Evolutionary conservation across 345 rosid genomes (phyloP).

Genomic region (Eucalyptus erythrocorys): DNA sequence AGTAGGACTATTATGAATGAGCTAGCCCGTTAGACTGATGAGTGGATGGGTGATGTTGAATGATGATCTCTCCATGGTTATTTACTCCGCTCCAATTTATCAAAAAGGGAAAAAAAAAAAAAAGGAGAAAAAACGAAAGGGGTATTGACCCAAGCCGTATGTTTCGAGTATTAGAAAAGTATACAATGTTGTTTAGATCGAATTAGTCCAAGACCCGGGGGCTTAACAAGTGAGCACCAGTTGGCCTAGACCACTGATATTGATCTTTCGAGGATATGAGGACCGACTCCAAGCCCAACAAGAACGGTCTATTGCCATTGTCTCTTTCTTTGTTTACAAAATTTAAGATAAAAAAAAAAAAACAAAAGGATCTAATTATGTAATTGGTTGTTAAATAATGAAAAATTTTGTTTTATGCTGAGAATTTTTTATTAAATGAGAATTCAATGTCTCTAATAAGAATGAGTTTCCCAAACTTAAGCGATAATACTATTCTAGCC

Average conservation of each 20-base stretch:
- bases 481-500: neutral
- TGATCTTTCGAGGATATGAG: neutral
- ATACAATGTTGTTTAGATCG: neutral
- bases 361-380: neutral
- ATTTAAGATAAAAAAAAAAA: neutral
- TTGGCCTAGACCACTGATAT: neutral
- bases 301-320: neutral
- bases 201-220: neutral
- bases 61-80: neutral
- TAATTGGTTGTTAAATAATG: neutral
- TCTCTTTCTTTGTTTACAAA: neutral
- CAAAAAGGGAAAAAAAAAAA: neutral
- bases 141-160: neutral
- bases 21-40: neutral
- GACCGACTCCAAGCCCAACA: neutral
- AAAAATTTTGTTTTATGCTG: neutral
- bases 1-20: neutral
- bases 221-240: neutral
- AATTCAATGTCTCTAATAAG: neutral
- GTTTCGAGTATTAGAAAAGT: neutral
- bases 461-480: neutral
- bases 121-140: neutral
- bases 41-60: neutral
- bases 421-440: neutral
- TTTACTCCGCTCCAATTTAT: neutral